Percentiles rank a stretch among this genome's conserved stretches.
These are phyloP conservation scores for Wickerhamiella lipophila DNA, from an alignment of 805 yeast genomes.

Conservation along the genomic window DNA sequence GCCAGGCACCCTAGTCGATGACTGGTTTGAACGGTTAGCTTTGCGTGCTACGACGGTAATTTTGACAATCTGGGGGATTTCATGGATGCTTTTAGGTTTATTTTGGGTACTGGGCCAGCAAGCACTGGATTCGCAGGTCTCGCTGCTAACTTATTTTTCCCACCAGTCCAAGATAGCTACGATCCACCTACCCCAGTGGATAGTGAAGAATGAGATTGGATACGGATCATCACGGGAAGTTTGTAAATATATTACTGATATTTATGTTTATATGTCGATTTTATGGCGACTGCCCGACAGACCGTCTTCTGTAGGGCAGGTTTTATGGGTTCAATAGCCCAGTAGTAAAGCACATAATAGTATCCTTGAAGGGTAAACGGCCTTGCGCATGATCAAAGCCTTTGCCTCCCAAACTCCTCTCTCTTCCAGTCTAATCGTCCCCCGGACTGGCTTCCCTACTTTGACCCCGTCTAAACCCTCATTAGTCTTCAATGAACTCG, in stretches of 20 bases:
- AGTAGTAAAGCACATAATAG: too few species aligned
- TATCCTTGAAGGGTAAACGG: too few species aligned
- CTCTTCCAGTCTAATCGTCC: background rate
- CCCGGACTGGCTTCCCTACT: background rate
- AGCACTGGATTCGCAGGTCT: slow-evolving; percentile 55
- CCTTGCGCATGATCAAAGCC: too few species aligned
- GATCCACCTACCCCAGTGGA: slow-evolving; percentile 5
- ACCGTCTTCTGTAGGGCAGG: too few species aligned
- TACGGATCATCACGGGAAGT: background rate
- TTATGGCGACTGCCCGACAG: too few species aligned
- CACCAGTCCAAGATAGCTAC: slow-evolving; percentile 35
- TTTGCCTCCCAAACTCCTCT: too few species aligned
- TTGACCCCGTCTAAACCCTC: background rate
- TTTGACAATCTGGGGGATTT: slow-evolving; percentile 39
- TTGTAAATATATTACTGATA: background rate
- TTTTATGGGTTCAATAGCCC: too few species aligned
- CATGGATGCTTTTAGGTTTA: slow-evolving; percentile 51
- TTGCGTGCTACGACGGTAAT: slow-evolving; percentile 50
- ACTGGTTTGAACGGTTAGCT: slow-evolving; percentile 50
- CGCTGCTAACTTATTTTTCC: slow-evolving; percentile 46
- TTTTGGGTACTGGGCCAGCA: slow-evolving; percentile 65
- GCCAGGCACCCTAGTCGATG: slow-evolving; percentile 40
- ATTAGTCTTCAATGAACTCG: background rate
- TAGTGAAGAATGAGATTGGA: slow-evolving; percentile 5
- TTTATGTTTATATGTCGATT: background rate